Percentiles rank a stretch among this genome's conserved stretches.
These are phyloP conservation scores for Grifola frondosa DNA, from an alignment of 1,284 basidiomycete genomes.

Conservation along the genomic window DNA sequence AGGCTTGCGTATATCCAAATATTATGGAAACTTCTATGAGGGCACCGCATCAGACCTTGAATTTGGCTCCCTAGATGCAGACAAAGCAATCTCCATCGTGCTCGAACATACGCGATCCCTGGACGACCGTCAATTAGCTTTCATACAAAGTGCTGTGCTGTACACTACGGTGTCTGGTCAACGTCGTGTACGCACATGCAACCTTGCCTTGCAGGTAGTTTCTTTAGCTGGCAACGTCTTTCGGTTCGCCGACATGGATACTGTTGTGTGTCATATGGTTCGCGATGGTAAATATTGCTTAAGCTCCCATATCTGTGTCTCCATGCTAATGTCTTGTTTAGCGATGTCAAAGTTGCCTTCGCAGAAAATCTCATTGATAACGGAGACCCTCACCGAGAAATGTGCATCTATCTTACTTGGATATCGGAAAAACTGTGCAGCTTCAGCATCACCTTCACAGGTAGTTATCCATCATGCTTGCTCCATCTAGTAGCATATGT, in stretches of 20 bases:
- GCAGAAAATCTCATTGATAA: constrained; percentile 72
- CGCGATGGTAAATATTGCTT: constrained; percentile 67
- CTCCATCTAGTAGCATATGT: not conserved
- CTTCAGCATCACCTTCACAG: constrained; percentile 80
- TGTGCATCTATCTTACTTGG: constrained; percentile 85
- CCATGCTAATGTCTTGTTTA: constrained; percentile 29
- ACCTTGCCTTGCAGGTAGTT: constrained; percentile 81
- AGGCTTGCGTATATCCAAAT: constrained; percentile 73
- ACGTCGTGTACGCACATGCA: constrained; percentile 84
- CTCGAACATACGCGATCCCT: constrained; percentile 69
- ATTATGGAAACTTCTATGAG: constrained; percentile 85
- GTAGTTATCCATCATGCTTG: constrained; percentile 39
- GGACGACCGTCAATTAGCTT: constrained; percentile 76
- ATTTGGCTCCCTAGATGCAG: constrained; percentile 79
- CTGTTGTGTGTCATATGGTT: constrained; percentile 71
- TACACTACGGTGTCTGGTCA: constrained; percentile 84
- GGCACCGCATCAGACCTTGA: constrained; percentile 77
- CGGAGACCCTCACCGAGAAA: constrained; percentile 83
- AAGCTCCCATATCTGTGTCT: not conserved
- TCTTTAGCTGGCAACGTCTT: constrained; percentile 91
- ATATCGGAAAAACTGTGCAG: constrained; percentile 90
- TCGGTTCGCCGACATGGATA: constrained; percentile 90
- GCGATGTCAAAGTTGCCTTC: constrained; percentile 68
- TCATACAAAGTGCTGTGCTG: constrained; percentile 88
- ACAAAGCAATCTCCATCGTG: constrained; percentile 73